Base-by-base conservation (phyloP, 495 filamentous ascomycete species). In the Talaromyces trachyspermus region DNA sequence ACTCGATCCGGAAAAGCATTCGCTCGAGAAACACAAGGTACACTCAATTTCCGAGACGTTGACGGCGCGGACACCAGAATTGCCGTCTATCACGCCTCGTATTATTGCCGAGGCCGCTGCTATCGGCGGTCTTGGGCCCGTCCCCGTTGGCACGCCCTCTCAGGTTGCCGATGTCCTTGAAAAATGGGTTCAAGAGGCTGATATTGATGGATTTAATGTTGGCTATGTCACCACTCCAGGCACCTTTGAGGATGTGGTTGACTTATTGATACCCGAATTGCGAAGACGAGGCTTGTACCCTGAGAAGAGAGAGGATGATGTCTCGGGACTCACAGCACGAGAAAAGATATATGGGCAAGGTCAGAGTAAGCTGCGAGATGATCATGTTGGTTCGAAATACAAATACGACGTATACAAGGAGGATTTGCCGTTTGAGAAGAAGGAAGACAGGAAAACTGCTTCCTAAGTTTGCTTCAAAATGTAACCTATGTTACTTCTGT, bases 141-240 rank as follows among this genome's bases (percentile, higher is more conserved):
- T 76, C 3, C 56, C 69, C 8, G 65, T 80, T 41, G 79, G 79
- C 0, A 78, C 68, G 8, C 66, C 78, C 0, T 51, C 62, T 41
- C 72, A 63, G 17, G 77, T 84, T 6, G 79, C 77, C 0, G 75
- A 82, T 56, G 71, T 76, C 52, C 54, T 83, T 64, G 76, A 81
- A 55, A 63, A 64, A 11, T 83, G 79, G 80, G 55, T 78, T 9
- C 49, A 63, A 2, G 78, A 78, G 45, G 76, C 71, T 1, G 78
- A 79, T 49, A 47, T 83, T n/a, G 80, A 83, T 61, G 79, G 78
- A 8, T 81, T 81, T 54, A 81, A 80, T 54, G 50, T 80, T 37
- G 65, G 49, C 23, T 63, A 72, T 57, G 73, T 75, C 1, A 74
- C 75, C 23, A 78, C 74, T 46, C 81, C 80, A 0, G 74, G 75